Base-by-base conservation (phyloP, 2,329 filamentous ascomycete species). In the Tolypocladium sp. region DNA sequence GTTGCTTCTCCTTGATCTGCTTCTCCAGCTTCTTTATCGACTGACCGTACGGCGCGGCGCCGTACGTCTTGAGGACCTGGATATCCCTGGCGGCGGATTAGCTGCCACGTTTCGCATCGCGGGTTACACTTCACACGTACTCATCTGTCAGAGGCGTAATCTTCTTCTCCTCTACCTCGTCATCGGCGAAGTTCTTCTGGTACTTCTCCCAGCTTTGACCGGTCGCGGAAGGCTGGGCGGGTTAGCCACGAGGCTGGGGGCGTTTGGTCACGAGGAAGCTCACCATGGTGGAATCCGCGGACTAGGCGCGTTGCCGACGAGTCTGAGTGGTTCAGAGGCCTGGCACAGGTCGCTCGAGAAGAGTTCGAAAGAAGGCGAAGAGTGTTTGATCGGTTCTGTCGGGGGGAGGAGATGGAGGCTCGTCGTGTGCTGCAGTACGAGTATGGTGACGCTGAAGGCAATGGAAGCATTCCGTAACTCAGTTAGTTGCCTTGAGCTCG, bases 101-200 rank as follows among this genome's bases (percentile, higher is more conserved):
- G 70, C 62, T 58, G 59, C 55, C 37, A 54, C 27, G 37, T 54
- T 20, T 13, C 38, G 54, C 58, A 57, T 58, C 56, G 63, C 49
- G 35, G 15, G 20, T 38, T 20, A 20, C n/a, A 10, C 37, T 15
- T 10, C 33, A 42, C 41, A 79, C 89, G 66, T 83, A 97, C 93
- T 97, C 94, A 80, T 97, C 94, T 67, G 92, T 89, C 63, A 99
- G 81, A 65, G 94, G 94, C 61, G 92, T 93, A 73, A 99, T 99
- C 86, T 99, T 99, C 88, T 99, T 99, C 84, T 99, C 94, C 74
- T 96, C 92, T 76, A 92, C 82, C 75, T 97, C 94, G 70, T 99
- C 94, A 72, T 99, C 94, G 72, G 89, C 93, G 73, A 91, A 99
- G 73, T 88, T 92, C 84, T 97, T 97, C 80, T 90, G 85, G 83